Percentiles rank a stretch among this genome's conserved stretches.
phyloP scores from a whole-genome alignment of 257 asterid genomes.

The Eucommia ulmoides region DNA sequence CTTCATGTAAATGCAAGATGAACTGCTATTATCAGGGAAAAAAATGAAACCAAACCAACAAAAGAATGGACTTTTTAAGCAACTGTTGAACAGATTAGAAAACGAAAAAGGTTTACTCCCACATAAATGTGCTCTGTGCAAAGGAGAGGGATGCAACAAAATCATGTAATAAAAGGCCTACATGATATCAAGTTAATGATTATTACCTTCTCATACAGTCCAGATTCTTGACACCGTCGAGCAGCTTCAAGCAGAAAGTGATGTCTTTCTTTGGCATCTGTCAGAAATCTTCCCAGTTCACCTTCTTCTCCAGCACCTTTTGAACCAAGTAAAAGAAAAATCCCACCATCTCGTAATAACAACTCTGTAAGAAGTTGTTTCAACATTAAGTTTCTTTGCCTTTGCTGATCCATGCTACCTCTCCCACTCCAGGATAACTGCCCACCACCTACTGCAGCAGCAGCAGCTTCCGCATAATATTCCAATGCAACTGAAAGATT shows the following conservation, averaged over 20 bases:
- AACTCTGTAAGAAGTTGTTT: constrained; percentile 81
- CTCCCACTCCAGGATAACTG: constrained; percentile 82
- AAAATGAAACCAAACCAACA: too few relatives aligned
- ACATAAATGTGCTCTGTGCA: too few relatives aligned
- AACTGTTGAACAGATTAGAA: too few relatives aligned
- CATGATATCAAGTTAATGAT: too few relatives aligned
- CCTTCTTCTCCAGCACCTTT: constrained; percentile 95
- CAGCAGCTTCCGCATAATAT: constrained; percentile 92
- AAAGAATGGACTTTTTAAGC: too few relatives aligned
- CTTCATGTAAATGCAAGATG: too few relatives aligned
- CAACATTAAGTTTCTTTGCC: constrained; percentile 72
- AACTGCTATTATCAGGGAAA: too few relatives aligned
- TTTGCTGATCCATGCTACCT: constrained; percentile 71
- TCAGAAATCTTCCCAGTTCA: constrained; percentile 61
- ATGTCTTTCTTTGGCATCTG: constrained; percentile 55
- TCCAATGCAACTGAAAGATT: constrained; percentile 71
- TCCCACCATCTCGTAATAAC: constrained; percentile 68
- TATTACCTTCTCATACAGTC: constrained; percentile 76
- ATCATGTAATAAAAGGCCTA: neutral
- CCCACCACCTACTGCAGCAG: constrained; percentile 91
- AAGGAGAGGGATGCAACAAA: neutral
- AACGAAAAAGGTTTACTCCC: too few relatives aligned
- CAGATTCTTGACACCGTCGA: constrained; percentile 63
- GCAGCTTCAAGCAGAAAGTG: constrained; percentile 87
- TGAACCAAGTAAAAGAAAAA: constrained; percentile 68